These are phyloP conservation scores for Phyllosticta citribraziliensis DNA, from an alignment of 2,329 filamentous ascomycete genomes.

Conservation along the genomic window DNA sequence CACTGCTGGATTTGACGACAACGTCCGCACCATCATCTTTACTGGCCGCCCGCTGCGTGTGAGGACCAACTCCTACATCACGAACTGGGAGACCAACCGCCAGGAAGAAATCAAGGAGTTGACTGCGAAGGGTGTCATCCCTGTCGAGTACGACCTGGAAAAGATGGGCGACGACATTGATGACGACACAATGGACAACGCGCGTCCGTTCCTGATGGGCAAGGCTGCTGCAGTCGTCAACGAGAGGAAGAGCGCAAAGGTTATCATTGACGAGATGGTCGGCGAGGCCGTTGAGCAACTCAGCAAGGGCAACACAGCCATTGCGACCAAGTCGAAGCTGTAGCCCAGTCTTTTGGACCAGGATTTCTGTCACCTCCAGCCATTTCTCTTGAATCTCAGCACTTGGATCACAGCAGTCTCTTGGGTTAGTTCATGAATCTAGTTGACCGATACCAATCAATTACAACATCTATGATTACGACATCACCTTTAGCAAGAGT, in stretches of 20 bases:
- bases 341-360: slow-evolving; percentile 8
- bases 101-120: slow-evolving; percentile 84
- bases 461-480: too few species aligned
- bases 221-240: slow-evolving; percentile 91
- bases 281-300: slow-evolving; percentile 65
- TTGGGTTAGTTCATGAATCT: background rate
- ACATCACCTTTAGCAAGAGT: too few species aligned
- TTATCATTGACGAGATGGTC: slow-evolving; percentile 89
- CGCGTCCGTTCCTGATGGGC: slow-evolving; percentile 88
- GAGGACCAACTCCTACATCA: slow-evolving; percentile 85
- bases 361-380: background rate
- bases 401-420: background rate
- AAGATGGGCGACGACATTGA: slow-evolving; percentile 56
- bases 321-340: slow-evolving; percentile 34
- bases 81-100: slow-evolving; percentile 93
- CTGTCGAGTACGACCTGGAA: slow-evolving; percentile 91
- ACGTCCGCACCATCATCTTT: slow-evolving; percentile 95
- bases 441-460: too few species aligned
- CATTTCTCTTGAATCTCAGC: background rate
- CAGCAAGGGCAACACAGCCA: slow-evolving; percentile 55
- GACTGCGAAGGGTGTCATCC: slow-evolving; percentile 78
- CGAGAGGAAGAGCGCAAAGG: slow-evolving; percentile 85
- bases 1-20: slow-evolving; percentile 89
- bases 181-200: slow-evolving; percentile 85
- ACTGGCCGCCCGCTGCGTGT: slow-evolving; percentile 92